A percentile compares a stretch with the other conserved stretches of the same genome.
Conservation (phyloP, 495 filamentous ascomycete genomes). For the Penicillium crystallinum region DNA sequence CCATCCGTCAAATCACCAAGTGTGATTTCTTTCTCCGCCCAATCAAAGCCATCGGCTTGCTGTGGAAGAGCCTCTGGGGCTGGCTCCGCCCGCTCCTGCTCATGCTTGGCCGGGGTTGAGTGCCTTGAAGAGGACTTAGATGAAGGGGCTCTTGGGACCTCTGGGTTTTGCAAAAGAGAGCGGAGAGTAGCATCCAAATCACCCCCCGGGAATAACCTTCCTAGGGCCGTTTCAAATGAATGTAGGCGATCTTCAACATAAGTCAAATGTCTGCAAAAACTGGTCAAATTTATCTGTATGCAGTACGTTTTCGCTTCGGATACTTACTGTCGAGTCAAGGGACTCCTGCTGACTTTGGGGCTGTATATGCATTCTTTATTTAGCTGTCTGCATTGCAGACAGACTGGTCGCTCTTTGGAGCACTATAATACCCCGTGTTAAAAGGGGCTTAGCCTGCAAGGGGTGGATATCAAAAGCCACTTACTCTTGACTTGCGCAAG, state of each 20-base stretch:
- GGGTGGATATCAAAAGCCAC: not conserved
- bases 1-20: constrained; percentile 45
- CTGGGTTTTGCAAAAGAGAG: constrained; percentile 40
- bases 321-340: constrained; percentile 44
- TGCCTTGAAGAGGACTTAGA: constrained; percentile 39
- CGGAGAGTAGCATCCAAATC: constrained; percentile 44
- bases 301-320: not conserved
- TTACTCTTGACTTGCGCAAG: constrained; percentile 45
- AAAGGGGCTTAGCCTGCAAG: not conserved
- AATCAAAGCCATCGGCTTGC: constrained; percentile 50
- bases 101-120: constrained; percentile 34
- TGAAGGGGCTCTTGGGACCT: constrained; percentile 28
- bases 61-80: constrained; percentile 43
- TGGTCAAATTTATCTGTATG: constrained; percentile 1
- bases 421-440: constrained; percentile 28
- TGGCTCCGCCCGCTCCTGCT: constrained; percentile 34
- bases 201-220: constrained; percentile 41
- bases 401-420: constrained; percentile 44
- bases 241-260: constrained; percentile 47
- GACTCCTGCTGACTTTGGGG: constrained; percentile 43
- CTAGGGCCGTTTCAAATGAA: constrained; percentile 41
- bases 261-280: constrained; percentile 41
- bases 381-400: constrained; percentile 41
- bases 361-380: constrained; percentile 47
- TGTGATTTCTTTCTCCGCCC: constrained; percentile 44